Base-by-base conservation (phyloP, 345 rosid genomes). In the Brassica incana region DNA sequence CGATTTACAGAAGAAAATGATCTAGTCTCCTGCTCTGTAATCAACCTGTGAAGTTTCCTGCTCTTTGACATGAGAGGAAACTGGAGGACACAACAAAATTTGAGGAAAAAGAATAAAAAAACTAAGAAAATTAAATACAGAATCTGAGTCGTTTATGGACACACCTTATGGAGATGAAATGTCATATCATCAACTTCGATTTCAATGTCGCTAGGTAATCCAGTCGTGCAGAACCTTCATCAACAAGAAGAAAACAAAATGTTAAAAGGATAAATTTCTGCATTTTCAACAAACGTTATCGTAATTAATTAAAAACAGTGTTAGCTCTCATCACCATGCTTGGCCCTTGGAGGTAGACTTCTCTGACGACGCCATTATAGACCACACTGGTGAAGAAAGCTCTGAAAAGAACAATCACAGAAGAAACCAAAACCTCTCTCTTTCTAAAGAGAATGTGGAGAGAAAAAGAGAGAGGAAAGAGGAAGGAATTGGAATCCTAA, bases 1-100 rank as follows among this genome's bases (percentile, higher is more conserved):
- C 63, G 32, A 27, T 56, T 69, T 8, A 72, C 62, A 48, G 80
- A 40, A 6, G 82, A 12, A 18, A 9, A 36, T 16, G 83, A 75
- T 79, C 83, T 86, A 10, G 86, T 71, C 78, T 90, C 99, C 75
- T 87, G 88, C 85, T 93, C 94, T 45, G 94, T 78, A 70, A 95
- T 95, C 71, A 93, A 68, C 61, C 78, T 86, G 75, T 91, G 88
- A 81, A 95, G 93, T 86, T 83, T 93, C 71, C 85, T 77, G 75
- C 99, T 95, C 78, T 88, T 95, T 10, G 98, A 90, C 94, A 91
- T 93, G 64, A 95, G 74, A 25, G 99, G 99, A 84, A 92, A 92
- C 99, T 95, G 83, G 77, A 82, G 3, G 38, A 27, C 30, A 20
- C n/a, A 12, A 15, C 15, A 52, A 12, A 52, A 40, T 58, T 12